phyloP scores from a whole-genome alignment of 75 land plant genomes.

The Picea glauca region DNA sequence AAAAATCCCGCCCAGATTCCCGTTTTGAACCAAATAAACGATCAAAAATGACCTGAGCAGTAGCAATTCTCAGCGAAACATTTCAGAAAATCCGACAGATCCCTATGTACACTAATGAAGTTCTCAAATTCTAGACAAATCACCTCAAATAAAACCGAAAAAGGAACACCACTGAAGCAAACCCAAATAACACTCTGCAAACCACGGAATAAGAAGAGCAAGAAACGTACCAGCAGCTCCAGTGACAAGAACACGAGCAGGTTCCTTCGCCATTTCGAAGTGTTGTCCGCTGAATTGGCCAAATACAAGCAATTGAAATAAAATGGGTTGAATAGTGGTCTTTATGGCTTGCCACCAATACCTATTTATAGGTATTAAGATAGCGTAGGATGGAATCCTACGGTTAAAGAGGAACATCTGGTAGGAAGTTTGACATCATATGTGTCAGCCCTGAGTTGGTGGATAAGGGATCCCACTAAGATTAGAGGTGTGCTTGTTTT shows the following conservation, averaged over 20 bases:
- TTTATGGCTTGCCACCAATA: no score
- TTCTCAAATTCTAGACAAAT: not conserved
- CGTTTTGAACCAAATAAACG: no score
- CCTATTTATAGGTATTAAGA: no score
- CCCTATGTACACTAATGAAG: not conserved
- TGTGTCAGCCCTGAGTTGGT: no score
- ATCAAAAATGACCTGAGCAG: not conserved
- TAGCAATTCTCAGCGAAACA: not conserved
- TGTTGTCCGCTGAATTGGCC: not conserved
- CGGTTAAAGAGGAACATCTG: no score
- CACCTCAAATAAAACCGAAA: not conserved
- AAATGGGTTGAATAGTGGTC: no score
- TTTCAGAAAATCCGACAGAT: not conserved
- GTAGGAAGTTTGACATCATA: no score
- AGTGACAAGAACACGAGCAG: conserved; percentile 78
- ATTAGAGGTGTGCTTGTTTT: no score
- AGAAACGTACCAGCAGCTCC: conserved; percentile 67
- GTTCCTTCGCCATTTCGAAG: conserved; percentile 62
- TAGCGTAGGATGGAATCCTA: no score
- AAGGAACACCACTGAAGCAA: not conserved
- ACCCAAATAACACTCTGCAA: not conserved
- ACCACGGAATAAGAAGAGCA: not conserved
- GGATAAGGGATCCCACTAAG: no score
- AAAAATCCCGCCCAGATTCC: no score
- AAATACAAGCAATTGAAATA: no score